Evolutionary conservation across 495 filamentous ascomycete genomes (phyloP).

Genomic region (Penicillium subrubescens): DNA sequence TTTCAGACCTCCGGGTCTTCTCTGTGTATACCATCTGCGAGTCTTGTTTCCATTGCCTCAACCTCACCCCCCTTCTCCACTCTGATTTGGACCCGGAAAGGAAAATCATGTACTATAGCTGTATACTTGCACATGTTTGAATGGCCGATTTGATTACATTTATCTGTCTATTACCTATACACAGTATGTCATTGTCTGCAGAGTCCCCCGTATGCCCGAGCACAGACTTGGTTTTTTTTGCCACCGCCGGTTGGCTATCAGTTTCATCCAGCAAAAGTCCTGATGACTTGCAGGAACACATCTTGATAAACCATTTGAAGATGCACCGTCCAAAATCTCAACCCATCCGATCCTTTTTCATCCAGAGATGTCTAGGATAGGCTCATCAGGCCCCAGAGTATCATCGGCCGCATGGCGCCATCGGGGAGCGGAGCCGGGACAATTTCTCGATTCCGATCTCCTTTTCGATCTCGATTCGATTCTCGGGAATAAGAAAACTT

Average conservation of each 20-base stretch:
- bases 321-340: not conserved
- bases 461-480: slow-evolving; percentile 1
- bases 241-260: slow-evolving; percentile 20
- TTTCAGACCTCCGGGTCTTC: slow-evolving; percentile 18
- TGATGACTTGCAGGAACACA: slow-evolving; percentile 5
- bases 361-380: slow-evolving; percentile 3
- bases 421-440: slow-evolving; percentile 25
- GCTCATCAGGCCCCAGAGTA: not conserved
- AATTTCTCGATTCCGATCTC: slow-evolving; percentile 3
- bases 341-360: not conserved
- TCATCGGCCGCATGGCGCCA: slow-evolving; percentile 27
- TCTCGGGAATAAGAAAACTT: not conserved
- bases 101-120: slow-evolving; percentile 33
- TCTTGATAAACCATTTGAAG: not conserved
- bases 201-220: not conserved
- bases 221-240: slow-evolving; percentile 21
- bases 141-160: slow-evolving; percentile 9
- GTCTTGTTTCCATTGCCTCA: slow-evolving; percentile 14
- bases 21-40: slow-evolving; percentile 31
- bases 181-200: not conserved
- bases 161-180: not conserved
- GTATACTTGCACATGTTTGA: slow-evolving; percentile 31
- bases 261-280: not conserved
- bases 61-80: slow-evolving; percentile 31
- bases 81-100: slow-evolving; percentile 27